Evolutionary conservation across 495 filamentous ascomycete species (phyloP), one percentile per base, ranked within the genome.

Genomic region (Neurospora sp.): DNA sequence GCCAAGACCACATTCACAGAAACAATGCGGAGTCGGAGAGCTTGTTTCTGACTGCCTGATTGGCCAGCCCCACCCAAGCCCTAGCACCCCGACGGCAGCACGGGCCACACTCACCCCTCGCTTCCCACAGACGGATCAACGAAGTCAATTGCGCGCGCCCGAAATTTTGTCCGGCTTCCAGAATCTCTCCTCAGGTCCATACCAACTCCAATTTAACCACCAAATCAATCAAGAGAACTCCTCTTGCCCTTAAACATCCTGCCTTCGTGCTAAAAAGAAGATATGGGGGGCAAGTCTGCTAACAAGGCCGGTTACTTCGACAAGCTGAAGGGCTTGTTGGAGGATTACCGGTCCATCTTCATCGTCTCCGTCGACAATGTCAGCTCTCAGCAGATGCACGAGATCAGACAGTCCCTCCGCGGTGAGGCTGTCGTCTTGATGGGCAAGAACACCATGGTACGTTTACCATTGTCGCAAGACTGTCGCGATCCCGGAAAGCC

Each of bases 321-420:
- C 83, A 98, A 97, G 91, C 92, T 99, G 80, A 97, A 97, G 90
- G 85, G 82, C 80, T 89, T 97, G 80, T 90, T 97, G 80, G 91
- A 97, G 86, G 89, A 92, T 80, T 97, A 97, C 91, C 88, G 88
- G 82, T 92, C 90, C 77, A 91, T 98, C 87, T 99, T 99, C 93
- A 94, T 99, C 82, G 94, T 97, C 82, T 88, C 89, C 79, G 92
- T 96, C 83, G 93, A 96, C 89, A 96, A 96, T 95, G 92, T 91
- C 86, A 92, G 90, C 83, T 99, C 96, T 71, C 96, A 99, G 91
- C 96, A 99, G 90, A 99, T 99, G 96, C 96, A 99, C 92, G 96
- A 99, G 89, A 98, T 98, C 83, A 92, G 96, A 85, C 86, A 90
- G 78, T 85, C 91, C 79, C 90, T 98, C 82, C 92, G 94, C 84